Percentiles rank a stretch among this genome's conserved stretches.
Evolutionary conservation across 192 early-diverging fungal genomes (phyloP).

Genomic region (Mortierella hygrophila): DNA sequence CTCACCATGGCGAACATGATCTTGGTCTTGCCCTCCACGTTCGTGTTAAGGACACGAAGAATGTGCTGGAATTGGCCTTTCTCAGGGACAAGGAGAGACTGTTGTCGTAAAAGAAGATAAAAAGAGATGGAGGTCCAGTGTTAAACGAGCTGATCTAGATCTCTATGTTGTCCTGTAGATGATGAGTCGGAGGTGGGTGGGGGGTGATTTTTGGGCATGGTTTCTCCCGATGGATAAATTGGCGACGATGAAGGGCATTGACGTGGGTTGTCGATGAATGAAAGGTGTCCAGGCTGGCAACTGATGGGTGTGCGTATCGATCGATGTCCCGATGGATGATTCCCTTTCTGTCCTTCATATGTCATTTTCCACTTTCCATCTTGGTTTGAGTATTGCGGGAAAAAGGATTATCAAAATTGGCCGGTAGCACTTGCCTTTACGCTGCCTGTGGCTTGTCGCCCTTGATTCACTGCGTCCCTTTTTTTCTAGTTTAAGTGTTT

Average conservation of each 20-base stretch:
- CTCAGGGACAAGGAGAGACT: conserved; percentile 92
- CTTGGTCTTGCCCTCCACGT: conserved; percentile 96
- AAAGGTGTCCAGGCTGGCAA: neutral
- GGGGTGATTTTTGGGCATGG: conserved; percentile 8
- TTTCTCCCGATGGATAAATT: neutral
- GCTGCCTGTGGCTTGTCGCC: conserved; percentile 23
- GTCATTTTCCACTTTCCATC: conserved; percentile 43
- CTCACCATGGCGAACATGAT: conserved; percentile 90
- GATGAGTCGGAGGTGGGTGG: neutral
- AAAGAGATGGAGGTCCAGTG: conserved; percentile 14
- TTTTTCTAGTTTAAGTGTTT: neutral
- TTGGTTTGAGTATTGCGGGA: conserved; percentile 51
- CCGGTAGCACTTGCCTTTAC: conserved; percentile 1
- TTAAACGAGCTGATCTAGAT: conserved; percentile 36
- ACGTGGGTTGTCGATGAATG: neutral
- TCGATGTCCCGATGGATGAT: conserved; percentile 46
- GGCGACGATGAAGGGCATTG: neutral
- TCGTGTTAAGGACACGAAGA: conserved; percentile 99
- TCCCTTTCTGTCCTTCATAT: neutral
- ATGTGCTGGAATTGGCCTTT: conserved; percentile 98
- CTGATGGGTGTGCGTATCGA: neutral
- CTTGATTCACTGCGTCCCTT: neutral
- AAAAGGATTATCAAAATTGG: conserved; percentile 40
- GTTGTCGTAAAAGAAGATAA: conserved; percentile 19
- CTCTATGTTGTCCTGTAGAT: neutral